Evolutionary conservation across 164 flowering plant species (phyloP), one percentile per base, ranked within the genome.

Genomic region (Liquidambar formosana): DNA sequence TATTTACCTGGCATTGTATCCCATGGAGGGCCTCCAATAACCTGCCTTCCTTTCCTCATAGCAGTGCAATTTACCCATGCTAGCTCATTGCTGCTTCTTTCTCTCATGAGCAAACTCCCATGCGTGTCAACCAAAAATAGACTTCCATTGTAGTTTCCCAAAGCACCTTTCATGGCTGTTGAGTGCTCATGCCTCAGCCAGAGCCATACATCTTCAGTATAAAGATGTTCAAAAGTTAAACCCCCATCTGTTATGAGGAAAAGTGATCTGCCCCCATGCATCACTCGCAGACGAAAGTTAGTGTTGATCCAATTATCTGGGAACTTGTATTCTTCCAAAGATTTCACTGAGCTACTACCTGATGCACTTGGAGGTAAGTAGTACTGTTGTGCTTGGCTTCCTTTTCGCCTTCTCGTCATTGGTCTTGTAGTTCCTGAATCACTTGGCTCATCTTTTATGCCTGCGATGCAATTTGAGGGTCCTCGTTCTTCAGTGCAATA

Each of bases 401-500:
- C 80, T 58, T 80, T 82, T 70, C 82, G 68, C 75, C 90, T 78
- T 73, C 89, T 79, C 54, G 80, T 75, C 27, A 68, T 57, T 57
- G 82, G 44, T 48, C 80, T 77, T 57, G 70, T 57, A n/a, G 11
- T 75, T 38, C 76, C 85, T 14, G 43, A 27, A 25, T 76, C 87
- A 71, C 75, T 76, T 73, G 71, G 60, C 70, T 85, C 91, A 33
- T 90, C 96, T 79, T 82, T 88, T 57, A 71, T 76, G 19, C 97
- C 97, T 19, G 70, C 26, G n/a, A 89, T 75, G 82, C 98, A 93
- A 73, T 91, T 93, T 53, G 71, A 64, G 1, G 92, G 94, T 11
- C 98, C 94, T 65, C 89, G 90, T 52, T 84, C 84, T 71, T 88
- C 89, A 23, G 79, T 85, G 82, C 98, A 93, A 57, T 93, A 93